phyloP scores from a whole-genome alignment of 352 stramenopile genomes.

The Phytophthora citricola region DNA sequence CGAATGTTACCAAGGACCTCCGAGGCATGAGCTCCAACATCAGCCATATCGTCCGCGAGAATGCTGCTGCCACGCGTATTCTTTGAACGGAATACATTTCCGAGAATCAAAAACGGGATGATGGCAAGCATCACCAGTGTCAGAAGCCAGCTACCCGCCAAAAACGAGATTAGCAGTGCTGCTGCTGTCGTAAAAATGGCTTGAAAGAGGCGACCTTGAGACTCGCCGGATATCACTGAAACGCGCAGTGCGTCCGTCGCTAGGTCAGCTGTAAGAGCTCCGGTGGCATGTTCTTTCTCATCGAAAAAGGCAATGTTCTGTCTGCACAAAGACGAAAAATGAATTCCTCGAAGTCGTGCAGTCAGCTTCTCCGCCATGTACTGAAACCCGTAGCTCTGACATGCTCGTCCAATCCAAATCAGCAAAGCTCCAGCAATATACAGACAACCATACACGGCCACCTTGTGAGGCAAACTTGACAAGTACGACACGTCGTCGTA shows the following conservation, averaged over 20 bases:
- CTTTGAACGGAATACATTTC: constrained; percentile 38
- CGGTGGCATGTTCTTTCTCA: constrained; percentile 54
- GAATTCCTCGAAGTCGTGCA: constrained; percentile 47
- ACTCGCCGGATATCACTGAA: constrained; percentile 48
- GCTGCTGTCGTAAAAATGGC: constrained; percentile 50
- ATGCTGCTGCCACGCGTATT: constrained; percentile 7
- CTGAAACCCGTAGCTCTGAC: constrained; percentile 54
- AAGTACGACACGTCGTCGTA: constrained; percentile 35
- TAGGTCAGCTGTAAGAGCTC: constrained; percentile 71
- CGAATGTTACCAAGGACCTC: constrained; percentile 55
- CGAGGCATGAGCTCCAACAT: constrained; percentile 46
- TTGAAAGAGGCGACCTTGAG: constrained; percentile 56
- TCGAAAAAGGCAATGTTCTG: constrained; percentile 83
- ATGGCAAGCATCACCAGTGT: constrained; percentile 63
- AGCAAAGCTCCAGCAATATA: constrained; percentile 49
- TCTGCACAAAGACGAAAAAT: constrained; percentile 51
- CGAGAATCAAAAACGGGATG: constrained; percentile 66
- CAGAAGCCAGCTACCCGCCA: constrained; percentile 58
- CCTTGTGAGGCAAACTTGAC: constrained; percentile 24
- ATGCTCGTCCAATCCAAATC: constrained; percentile 28
- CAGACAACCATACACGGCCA: constrained; percentile 40
- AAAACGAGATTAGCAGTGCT: constrained; percentile 56
- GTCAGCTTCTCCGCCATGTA: constrained; percentile 65
- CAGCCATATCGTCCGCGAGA: constrained; percentile 36
- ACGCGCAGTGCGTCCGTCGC: constrained; percentile 59